These are phyloP conservation scores for Babesia bovis DNA, from an alignment of 169 alveolate species.

Conservation along the genomic window DNA sequence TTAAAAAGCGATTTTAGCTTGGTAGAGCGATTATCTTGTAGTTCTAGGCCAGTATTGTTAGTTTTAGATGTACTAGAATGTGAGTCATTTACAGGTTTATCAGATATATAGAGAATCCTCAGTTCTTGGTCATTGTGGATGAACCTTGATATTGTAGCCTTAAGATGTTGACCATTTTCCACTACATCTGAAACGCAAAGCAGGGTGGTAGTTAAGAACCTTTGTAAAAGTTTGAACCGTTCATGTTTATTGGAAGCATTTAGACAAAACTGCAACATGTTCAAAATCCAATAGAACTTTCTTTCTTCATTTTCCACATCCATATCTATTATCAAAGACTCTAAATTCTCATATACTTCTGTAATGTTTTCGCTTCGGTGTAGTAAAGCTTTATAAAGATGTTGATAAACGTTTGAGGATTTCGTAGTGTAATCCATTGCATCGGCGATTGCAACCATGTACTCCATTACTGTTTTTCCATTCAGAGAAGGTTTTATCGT, in stretches of 20 bases:
- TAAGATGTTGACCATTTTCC: not conserved
- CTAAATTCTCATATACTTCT: not conserved
- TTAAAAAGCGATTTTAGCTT: not conserved
- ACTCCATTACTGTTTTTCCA: not conserved
- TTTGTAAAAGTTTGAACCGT: constrained; percentile 15
- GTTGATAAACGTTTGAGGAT: constrained; percentile 15
- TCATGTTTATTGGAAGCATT: not conserved
- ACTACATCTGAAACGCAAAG: constrained; percentile 2
- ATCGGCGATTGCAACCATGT: constrained; percentile 2
- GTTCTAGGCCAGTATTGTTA: not conserved
- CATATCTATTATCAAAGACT: not conserved
- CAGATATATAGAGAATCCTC: not conserved
- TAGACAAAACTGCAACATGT: constrained; percentile 26
- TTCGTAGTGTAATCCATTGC: constrained; percentile 11
- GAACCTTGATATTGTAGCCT: not conserved
- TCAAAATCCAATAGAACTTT: constrained; percentile 20
- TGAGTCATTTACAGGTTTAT: not conserved
- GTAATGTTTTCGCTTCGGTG: constrained; percentile 4
- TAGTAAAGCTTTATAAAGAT: constrained; percentile 6
- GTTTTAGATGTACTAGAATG: not conserved
- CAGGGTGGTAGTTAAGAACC: constrained; percentile 3
- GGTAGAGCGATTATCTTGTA: not conserved
- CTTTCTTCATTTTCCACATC: not conserved
- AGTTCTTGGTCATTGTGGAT: not conserved
- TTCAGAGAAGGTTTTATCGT: not conserved